Evolutionary conservation across 2,329 filamentous ascomycete genomes (phyloP).

Genomic region (Fusarium scirpi): DNA sequence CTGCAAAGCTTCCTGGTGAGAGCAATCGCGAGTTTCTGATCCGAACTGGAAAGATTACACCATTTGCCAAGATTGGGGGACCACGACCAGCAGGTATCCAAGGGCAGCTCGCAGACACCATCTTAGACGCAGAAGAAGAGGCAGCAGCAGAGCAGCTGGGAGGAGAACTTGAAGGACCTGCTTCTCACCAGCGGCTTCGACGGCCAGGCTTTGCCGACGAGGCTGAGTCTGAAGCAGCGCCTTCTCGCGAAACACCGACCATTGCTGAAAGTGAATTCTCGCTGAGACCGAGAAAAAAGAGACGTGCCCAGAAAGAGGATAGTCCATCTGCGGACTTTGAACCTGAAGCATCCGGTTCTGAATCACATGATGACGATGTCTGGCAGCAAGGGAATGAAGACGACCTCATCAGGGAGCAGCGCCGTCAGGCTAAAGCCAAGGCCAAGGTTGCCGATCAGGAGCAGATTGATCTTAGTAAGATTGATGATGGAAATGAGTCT

Average conservation of each 20-base stretch:
- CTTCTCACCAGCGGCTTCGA: constrained; percentile 79
- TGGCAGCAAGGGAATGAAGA: constrained; percentile 57
- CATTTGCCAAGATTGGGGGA: constrained; percentile 83
- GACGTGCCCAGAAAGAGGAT: constrained; percentile 53
- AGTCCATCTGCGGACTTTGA: constrained; percentile 63
- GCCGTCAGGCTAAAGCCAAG: constrained; percentile 59
- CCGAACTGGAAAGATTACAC: constrained; percentile 96
- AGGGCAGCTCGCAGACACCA: constrained; percentile 79
- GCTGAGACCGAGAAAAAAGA: constrained; percentile 69
- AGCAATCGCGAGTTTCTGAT: constrained; percentile 90
- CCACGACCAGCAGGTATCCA: constrained; percentile 71
- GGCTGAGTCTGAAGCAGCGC: constrained; percentile 35
- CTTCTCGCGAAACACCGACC: constrained; percentile 27
- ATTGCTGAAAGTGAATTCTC: constrained; percentile 65
- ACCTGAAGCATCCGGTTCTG: constrained; percentile 51
- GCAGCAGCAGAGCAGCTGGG: constrained; percentile 59
- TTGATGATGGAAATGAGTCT: constrained; percentile 91
- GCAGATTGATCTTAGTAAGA: constrained; percentile 63
- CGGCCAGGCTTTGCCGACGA: constrained; percentile 74
- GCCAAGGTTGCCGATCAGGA: constrained; percentile 52
- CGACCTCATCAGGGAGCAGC: constrained; percentile 54
- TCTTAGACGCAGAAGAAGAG: constrained; percentile 86
- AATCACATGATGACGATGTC: constrained; percentile 51
- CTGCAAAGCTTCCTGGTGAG: constrained; percentile 79
- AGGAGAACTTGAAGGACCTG: constrained; percentile 59